phyloP scores from a whole-genome alignment of 257 asterid genomes.

The Przewalskia tangutica region DNA sequence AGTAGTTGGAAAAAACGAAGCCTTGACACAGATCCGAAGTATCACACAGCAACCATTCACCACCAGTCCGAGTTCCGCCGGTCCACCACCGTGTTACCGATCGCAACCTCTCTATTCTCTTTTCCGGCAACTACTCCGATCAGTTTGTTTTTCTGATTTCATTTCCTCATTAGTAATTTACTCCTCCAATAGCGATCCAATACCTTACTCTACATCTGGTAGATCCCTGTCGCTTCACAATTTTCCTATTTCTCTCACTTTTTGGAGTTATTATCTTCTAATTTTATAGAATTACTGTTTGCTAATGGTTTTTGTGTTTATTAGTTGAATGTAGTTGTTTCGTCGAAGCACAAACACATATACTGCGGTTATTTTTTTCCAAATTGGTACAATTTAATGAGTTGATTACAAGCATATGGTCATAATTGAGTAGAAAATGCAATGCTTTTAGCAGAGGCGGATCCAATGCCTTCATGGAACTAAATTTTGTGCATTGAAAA shows the following conservation, averaged over 20 bases:
- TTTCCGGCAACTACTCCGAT: neutral
- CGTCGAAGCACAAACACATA: neutral
- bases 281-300: neutral
- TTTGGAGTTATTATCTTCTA: neutral
- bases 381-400: neutral
- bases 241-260: neutral
- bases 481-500: neutral
- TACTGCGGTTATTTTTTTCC: neutral
- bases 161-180: neutral
- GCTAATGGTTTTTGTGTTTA: neutral
- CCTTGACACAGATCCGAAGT: constrained; percentile 5
- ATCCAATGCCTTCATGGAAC: neutral
- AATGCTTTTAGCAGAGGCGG: neutral
- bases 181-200: neutral
- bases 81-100: neutral
- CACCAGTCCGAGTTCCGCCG: neutral
- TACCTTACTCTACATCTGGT: neutral
- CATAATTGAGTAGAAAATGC: neutral
- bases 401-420: neutral
- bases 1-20: neutral
- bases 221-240: neutral
- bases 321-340: neutral
- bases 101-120: neutral
- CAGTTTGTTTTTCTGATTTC: neutral
- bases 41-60: neutral